Evolutionary conservation across 2,329 filamentous ascomycete species (phyloP), one percentile per base, ranked within the genome.

Genomic region (Didymosphaeria variabile): DNA sequence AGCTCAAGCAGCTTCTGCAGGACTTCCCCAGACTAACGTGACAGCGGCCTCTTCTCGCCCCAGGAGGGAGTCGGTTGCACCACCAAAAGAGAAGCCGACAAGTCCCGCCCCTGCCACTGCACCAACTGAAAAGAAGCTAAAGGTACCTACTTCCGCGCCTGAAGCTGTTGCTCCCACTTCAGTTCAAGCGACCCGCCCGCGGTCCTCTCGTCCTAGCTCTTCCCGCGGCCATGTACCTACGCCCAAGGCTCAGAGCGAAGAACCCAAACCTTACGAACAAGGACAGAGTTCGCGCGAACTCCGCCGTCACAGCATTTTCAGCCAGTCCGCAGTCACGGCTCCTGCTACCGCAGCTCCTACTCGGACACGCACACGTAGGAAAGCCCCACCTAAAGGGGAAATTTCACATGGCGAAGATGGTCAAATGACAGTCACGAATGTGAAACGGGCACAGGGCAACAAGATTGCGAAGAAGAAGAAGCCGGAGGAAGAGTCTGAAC

Each of bases 361-460:
- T 23, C 71, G 76, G 10, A 77, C 79, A 51, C 80, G 79, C 42
- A 75, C 78, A 19, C 87, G 91, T 54, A 82, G 85, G 56, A 92
- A 90, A 79, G 91, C 91, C 49, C 90, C 89, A 32, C 91, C 91
- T 12, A 91, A 91, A 59, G 84, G 91, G 66, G 88, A 93, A 70
- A 87, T 93, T 69, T 91, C 84, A 7, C 81, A 83, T 23, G 83
- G 83, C 53, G 85, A 86, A 62, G 83, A 86, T 62, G 86, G 86
- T 26, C 86, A 86, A 52, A 85, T 86, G 45, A 87, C 87, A 47
- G 85, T 89, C 70, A 91, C 90, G 62, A 88, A 92, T 59, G 90
- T 90, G 60, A 90, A 88, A 79, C 86, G 91, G 50, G 91, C 90
- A 1, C 69, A 73, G 57, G 74, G 75, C 17, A 75, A 68, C 58